phyloP scores from a whole-genome alignment of 2,329 filamentous ascomycete species.

The Colletotrichum truncatum region DNA sequence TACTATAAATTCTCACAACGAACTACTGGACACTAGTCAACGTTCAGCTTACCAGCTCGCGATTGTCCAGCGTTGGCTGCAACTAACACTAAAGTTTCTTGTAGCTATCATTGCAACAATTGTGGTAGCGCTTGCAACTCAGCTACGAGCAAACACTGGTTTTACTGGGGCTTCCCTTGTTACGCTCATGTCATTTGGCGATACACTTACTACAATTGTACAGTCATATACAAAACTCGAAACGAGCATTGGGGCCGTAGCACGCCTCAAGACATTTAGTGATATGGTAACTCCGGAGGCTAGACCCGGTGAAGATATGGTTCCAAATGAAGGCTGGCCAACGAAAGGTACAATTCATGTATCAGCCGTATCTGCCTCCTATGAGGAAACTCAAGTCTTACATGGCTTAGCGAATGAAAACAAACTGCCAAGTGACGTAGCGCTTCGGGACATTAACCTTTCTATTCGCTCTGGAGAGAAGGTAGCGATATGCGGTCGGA shows the following conservation, averaged over 20 bases:
- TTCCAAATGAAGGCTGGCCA: slow-evolving; percentile 40
- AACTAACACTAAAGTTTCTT: too few relatives aligned
- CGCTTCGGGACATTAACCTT: too few relatives aligned
- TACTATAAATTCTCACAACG: too few relatives aligned
- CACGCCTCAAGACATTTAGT: slow-evolving; percentile 38
- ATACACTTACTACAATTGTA: slow-evolving; percentile 40
- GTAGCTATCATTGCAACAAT: too few relatives aligned
- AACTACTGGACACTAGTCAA: too few relatives aligned
- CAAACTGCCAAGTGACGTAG: too few relatives aligned
- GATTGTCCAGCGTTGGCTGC: too few relatives aligned
- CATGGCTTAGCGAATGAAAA: too few relatives aligned
- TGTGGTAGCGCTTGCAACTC: slow-evolving; percentile 58
- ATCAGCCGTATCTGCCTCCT: slow-evolving; percentile 38
- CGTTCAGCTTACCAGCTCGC: too few relatives aligned
- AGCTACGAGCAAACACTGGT: slow-evolving; percentile 43
- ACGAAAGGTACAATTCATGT: slow-evolving; percentile 38
- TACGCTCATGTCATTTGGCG: slow-evolving; percentile 47
- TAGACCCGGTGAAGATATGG: slow-evolving; percentile 13
- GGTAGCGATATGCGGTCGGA: slow-evolving; percentile 47
- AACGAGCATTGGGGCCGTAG: slow-evolving; percentile 38
- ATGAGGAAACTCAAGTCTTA: background rate
- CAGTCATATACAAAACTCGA: slow-evolving; percentile 42
- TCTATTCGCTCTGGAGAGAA: slow-evolving; percentile 41
- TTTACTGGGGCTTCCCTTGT: slow-evolving; percentile 50
- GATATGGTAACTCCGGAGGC: slow-evolving; percentile 35